Evolutionary conservation across 257 asterid species (phyloP), one percentile per base, ranked within the genome.

Genomic region (Solanum chiquidenum): DNA sequence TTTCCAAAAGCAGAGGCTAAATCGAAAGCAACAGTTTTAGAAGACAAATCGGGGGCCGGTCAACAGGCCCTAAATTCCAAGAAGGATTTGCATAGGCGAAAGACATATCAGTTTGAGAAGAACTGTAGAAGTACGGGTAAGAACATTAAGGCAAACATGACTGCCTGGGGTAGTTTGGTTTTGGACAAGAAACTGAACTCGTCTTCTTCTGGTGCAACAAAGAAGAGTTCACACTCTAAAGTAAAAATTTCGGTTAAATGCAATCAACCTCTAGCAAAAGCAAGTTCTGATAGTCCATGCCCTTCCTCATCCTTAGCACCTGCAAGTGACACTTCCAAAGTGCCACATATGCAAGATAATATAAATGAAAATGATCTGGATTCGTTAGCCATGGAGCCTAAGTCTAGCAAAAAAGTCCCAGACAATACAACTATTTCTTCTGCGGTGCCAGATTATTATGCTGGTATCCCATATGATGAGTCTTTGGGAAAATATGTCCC

Each of bases 151-250:
- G 95, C 98, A 73, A 94, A 90, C 85, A 92, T 93, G 12, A 90
- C 96, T 58, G 92, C 97, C 35, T 92, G 95, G 96, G 94, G 95
- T 86, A 93, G 91, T 89, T 89, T 94, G 98, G 94, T 93, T 83
- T 66, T 92, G 90, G 96, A 93, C 74, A 93, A 92, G 86, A 88
- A 95, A 4, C 42, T 88, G 66, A 93, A 92, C 87, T 87, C 89
- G 38, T 83, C 97, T 82, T 89, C 95, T 44, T 88, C 98, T 31
- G 71, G 88, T 83, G 87, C 90, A 4, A 77, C 85, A 38, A 88
- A 75, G 82, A 94, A 92, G 91, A 92, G 87, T 87, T 83, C 89
- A 44, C 87, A 12, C 89, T 87, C 95, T 83, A 91, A 91, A 88
- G 64, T 83, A 55, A 72, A 91, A 18, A 12, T 89, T 71, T 58